These are phyloP conservation scores for Pseudopithomyces chartarum DNA, from an alignment of 2,329 filamentous ascomycete genomes.

Conservation along the genomic window DNA sequence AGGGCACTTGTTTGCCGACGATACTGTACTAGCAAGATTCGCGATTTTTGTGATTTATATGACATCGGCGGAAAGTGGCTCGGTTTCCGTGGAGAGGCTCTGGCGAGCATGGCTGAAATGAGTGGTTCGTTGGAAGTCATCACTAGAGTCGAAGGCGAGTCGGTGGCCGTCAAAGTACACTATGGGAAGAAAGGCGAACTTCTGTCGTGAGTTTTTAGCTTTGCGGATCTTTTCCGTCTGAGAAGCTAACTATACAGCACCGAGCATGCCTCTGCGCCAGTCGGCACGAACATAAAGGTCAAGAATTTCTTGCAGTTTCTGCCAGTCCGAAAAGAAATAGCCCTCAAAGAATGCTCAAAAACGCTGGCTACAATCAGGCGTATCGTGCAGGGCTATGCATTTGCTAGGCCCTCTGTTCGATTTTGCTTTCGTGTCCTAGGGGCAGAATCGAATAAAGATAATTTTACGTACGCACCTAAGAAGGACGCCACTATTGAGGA, in stretches of 20 bases:
- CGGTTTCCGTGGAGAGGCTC: constrained; percentile 77
- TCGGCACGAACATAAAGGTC: constrained; percentile 72
- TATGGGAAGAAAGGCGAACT: constrained; percentile 58
- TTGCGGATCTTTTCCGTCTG: too few relatives aligned
- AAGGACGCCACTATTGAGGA: constrained; percentile 58
- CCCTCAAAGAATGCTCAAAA: constrained; percentile 63
- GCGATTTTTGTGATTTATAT: constrained; percentile 65
- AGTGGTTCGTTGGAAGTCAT: constrained; percentile 63
- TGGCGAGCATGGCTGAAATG: constrained; percentile 68
- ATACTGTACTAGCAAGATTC: constrained; percentile 77
- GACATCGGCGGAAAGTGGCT: constrained; percentile 63
- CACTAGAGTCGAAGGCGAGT: constrained; percentile 66
- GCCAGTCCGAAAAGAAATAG: constrained; percentile 66
- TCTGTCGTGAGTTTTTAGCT: constrained; percentile 38
- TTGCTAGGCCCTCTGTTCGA: constrained; percentile 67
- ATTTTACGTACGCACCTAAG: constrained; percentile 68
- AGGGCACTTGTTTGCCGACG: constrained; percentile 65
- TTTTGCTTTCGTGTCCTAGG: constrained; percentile 66
- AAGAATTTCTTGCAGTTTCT: constrained; percentile 63
- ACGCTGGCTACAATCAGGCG: constrained; percentile 62
- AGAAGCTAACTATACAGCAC: constrained; percentile 25
- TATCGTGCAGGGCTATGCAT: constrained; percentile 66
- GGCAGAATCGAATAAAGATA: constrained; percentile 53
- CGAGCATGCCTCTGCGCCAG: constrained; percentile 56
- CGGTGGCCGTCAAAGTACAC: constrained; percentile 60